Base-by-base conservation (phyloP, 1,139 yeast genomes). In the Kazachstania sp. region DNA sequence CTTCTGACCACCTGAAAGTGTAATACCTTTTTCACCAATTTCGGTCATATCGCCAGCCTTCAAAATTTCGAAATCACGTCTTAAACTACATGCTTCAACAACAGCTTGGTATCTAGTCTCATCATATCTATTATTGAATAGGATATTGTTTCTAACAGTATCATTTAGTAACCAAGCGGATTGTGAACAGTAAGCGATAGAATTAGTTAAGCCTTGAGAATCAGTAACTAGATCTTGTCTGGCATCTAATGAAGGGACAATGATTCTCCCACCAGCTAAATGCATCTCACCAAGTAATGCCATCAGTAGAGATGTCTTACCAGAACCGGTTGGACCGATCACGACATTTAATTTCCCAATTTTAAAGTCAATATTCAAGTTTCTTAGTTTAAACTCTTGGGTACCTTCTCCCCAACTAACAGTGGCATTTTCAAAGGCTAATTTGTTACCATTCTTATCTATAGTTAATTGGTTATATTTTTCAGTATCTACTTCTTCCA, bases 241-340 rank as follows among this genome's bases (percentile, higher is more conserved):
- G 41, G 95, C 83, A 40, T 74, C 73, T 26, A 78, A 74, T 50
- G 88, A 88, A 1, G 97, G 97, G 46, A 90, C 74, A 61, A 75
- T 83, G 12, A 88, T 86, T 43, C 76, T 74, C 59, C 98, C 98
- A 1, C 69, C 65, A 9, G 71, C 57, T 46, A 83, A 68, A 50
- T 84, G 83, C 97, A 92, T 92, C 70, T 92, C 98, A 63, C 98
- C 98, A 39, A 92, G 73, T 47, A 92, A 71, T 4, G 96, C 98
- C 73, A 90, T 74, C 51, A 92, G 72, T 54, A 92, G 68, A 0
- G 97, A 90, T 2, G 96, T 85, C 66, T 92, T 92, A 68, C 98
- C 98, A 1, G 95, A 70, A 50, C 98, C 97, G 13, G 97, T 92
- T 12, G 95, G 83, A 29, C 98, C 98, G 59, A 88, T 78, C 51